These are phyloP conservation scores for Fusarium fujikuroi DNA, from an alignment of 2,329 filamentous ascomycete species.

Conservation along the genomic window DNA sequence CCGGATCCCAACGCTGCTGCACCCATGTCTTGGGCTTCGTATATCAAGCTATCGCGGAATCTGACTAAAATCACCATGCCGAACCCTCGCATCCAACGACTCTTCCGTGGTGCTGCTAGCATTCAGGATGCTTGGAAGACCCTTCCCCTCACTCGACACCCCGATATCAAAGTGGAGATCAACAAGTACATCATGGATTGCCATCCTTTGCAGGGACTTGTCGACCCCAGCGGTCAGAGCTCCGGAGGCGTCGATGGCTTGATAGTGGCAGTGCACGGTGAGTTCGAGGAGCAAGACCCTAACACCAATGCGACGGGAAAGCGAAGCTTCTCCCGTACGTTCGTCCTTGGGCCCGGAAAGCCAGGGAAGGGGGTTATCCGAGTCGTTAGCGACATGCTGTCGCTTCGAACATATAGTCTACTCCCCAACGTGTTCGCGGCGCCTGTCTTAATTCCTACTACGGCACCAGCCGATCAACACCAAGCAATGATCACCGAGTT, in stretches of 20 bases:
- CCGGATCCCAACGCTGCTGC: constrained; percentile 57
- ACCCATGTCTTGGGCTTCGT: constrained; percentile 74
- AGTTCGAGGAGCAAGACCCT: constrained; percentile 79
- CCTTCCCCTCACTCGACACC: constrained; percentile 79
- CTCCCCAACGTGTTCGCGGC: constrained; percentile 57
- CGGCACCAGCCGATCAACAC: constrained; percentile 57
- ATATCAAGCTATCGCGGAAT: constrained; percentile 83
- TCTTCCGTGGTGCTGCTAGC: constrained; percentile 70
- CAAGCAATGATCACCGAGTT: constrained; percentile 80
- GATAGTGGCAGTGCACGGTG: constrained; percentile 81
- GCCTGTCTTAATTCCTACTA: constrained; percentile 38
- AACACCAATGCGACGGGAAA: constrained; percentile 66
- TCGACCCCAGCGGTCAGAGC: constrained; percentile 74
- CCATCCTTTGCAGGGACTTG: constrained; percentile 75
- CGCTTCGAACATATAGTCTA: constrained; percentile 72
- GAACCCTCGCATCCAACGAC: constrained; percentile 70
- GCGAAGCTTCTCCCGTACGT: constrained; percentile 84
- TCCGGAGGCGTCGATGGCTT: constrained; percentile 78
- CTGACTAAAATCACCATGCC: constrained; percentile 73
- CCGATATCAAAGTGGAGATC: constrained; percentile 72
- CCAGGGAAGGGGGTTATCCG: constrained; percentile 72
- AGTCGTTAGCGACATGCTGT: constrained; percentile 83
- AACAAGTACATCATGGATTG: constrained; percentile 87
- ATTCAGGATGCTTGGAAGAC: constrained; percentile 76
- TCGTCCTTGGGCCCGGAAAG: constrained; percentile 80